Base-by-base conservation (phyloP, 495 filamentous ascomycete species). In the Penicillium canariense region DNA sequence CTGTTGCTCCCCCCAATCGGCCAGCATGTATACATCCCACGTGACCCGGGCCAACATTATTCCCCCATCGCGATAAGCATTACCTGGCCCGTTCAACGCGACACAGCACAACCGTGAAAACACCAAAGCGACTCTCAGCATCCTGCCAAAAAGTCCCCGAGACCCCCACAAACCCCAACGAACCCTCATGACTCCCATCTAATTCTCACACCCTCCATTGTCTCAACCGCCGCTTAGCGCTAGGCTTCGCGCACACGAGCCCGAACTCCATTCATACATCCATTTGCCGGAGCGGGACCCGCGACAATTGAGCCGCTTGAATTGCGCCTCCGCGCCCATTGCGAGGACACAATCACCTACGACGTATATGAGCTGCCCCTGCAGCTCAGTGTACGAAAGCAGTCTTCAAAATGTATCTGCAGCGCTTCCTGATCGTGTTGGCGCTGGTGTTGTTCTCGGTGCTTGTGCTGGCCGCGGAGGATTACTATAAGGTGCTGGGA, bases 401-500 rank as follows among this genome's bases (percentile, higher is more conserved):
- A 18, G 17, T 6, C 14, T 44, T 30, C 44, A 48, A 43, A 35
- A 68, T 68, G 65, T 60, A 66, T 44, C 38, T 65, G 26, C 42
- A 57, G 38, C 62, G 65, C 1, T 47, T 68, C 9, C 15, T 62
- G 11, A 20, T 60, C 32, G 50, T 52, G 18, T 15, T 68, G 32
- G 65, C 65, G 28, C 48, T 68, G 9, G 62, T 65, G 11, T 54
- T 68, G 10, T 68, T 62, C 43, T 65, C 59, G 1, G 59, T 60
- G 3, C 48, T 63, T 14, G 78, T 75, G 32, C 63, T 88, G 44
- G 81, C 79, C 15, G 82, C 84, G 15, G 84, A 96, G 62, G 94
- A 97, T 65, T 97, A 89, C 71, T 98, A 98, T 69, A 95, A 96
- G 81, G 78, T 95, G 38, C 83, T 98, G 28, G 90, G 88, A 44